Conservation (phyloP, 164 flowering plant genomes). For the Litsea cubeba region DNA sequence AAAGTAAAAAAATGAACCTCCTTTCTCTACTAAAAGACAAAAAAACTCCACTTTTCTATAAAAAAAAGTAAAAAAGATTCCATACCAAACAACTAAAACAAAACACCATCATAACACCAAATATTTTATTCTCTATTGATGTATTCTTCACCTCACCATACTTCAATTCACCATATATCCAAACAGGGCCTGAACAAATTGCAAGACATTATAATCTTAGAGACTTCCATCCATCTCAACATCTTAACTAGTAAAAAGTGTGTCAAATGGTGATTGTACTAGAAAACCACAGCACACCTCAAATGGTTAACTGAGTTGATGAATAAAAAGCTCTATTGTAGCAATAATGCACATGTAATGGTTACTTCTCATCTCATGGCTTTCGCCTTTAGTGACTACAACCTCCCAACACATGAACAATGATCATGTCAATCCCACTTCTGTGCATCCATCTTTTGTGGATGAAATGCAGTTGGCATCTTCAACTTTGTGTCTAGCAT, state of each 20-base stretch:
- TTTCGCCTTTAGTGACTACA: background rate
- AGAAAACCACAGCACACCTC: background rate
- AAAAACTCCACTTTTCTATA: no score
- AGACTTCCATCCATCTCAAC: background rate
- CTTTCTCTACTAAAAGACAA: no score
- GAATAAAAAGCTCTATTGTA: background rate
- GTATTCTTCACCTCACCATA: no score
- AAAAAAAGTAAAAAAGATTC: no score
- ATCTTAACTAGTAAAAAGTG: background rate
- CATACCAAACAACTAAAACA: no score
- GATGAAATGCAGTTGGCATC: no score
- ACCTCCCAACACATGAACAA: background rate
- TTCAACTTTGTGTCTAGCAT: background rate
- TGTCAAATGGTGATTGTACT: background rate
- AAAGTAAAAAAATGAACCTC: no score
- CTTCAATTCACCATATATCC: no score
- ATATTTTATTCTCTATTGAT: no score
- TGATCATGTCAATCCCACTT: background rate
- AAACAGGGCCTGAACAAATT: no score
- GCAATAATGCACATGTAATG: background rate
- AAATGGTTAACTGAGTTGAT: background rate
- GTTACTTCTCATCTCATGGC: background rate
- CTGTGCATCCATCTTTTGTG: background rate
- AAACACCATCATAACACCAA: no score
- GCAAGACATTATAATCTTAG: background rate